A percentile compares a stretch with the other conserved stretches of the same genome.
Evolutionary conservation across 208 protist species (phyloP).

Genomic region (Wallacemonas sp.): DNA sequence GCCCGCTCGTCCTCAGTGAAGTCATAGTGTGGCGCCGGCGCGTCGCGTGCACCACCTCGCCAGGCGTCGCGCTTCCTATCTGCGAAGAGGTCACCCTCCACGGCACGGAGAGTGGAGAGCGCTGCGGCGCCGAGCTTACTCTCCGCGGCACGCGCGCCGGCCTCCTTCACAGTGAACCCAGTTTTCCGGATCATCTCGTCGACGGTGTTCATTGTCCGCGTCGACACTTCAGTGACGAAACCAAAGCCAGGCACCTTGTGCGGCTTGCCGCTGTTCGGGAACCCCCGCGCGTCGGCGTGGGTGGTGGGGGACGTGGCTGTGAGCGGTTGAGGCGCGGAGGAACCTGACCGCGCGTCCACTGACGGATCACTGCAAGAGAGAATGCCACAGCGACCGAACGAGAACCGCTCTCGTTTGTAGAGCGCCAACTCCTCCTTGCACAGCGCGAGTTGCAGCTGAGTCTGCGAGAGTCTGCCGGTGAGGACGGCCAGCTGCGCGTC

Average conservation of each 20-base stretch:
- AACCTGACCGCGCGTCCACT: background rate
- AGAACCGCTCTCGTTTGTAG: slow-evolving; percentile 66
- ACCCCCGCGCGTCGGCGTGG: background rate
- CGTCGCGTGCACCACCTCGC: background rate
- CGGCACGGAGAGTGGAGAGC: slow-evolving; percentile 20
- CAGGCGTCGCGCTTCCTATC: background rate
- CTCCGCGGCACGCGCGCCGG: slow-evolving; percentile 24
- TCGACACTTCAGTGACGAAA: slow-evolving; percentile 20
- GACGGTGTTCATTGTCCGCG: slow-evolving; percentile 19
- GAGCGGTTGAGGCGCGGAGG: background rate
- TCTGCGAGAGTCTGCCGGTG: slow-evolving; percentile 26
- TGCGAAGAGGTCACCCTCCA: slow-evolving; percentile 10
- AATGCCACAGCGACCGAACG: slow-evolving; percentile 46
- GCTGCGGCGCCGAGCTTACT: slow-evolving; percentile 25
- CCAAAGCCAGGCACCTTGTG: slow-evolving; percentile 22
- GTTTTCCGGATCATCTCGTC: slow-evolving; percentile 36
- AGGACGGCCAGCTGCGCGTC: slow-evolving; percentile 35
- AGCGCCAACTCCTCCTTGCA: slow-evolving; percentile 82
- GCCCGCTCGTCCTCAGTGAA: slow-evolving; percentile 46
- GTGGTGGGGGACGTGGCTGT: background rate
- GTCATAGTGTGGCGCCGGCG: slow-evolving; percentile 4
- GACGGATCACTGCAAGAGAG: slow-evolving; percentile 25
- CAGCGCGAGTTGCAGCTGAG: slow-evolving; percentile 50
- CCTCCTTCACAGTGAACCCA: slow-evolving; percentile 29
- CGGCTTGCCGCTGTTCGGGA: background rate